Evolutionary conservation across 345 rosid species (phyloP), one percentile per base, ranked within the genome.

Genomic region (Turnera subulata): DNA sequence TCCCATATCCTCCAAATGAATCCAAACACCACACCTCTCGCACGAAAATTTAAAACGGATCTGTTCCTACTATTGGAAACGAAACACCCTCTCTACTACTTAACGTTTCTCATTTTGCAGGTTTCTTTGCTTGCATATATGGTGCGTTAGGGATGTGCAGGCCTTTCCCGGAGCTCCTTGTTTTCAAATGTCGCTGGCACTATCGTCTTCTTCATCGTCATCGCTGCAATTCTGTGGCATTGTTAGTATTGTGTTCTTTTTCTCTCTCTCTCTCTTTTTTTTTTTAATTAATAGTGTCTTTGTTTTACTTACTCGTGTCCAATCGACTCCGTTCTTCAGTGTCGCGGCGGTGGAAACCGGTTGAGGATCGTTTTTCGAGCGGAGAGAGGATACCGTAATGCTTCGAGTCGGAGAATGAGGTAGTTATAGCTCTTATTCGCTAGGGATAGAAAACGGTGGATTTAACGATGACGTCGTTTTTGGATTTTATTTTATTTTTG

Each of bases 361-460:
- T 61, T 76, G 72, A 63, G 50, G 37, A 65, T 75, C 52, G 63
- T 78, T 55, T 58, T 77, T 65, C 58, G 73, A 61, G 71, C 77
- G 25, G 64, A 16, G 51, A 74, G 85, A 68, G 72, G 76, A 42
- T 75, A 46, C 55, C 61, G 71, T 69, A 81, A 64, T 71, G 58
- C 68, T 58, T 65, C 71, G 58, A 65, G 67, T 62, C 65, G 72
- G 55, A 73, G 56, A 60, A 70, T 75, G 80, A 77, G 81, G 70
- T 77, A 64, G 29, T 63, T 38, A 1, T 21, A 4, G 38, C 46
- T 18, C 58, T 49, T 22, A 13, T 39, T 50, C 52, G 16, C 52
- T 55, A 42, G 45, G 35, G 50, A 48, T n/a, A 3, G 32, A 60
- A 21, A 21, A 22, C 25, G 26, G 38, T 26, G 0, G 50, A 18